Evolutionary conservation across 108 stramenopile species (phyloP).

Genomic region (Nannochloropsis oceanica): DNA sequence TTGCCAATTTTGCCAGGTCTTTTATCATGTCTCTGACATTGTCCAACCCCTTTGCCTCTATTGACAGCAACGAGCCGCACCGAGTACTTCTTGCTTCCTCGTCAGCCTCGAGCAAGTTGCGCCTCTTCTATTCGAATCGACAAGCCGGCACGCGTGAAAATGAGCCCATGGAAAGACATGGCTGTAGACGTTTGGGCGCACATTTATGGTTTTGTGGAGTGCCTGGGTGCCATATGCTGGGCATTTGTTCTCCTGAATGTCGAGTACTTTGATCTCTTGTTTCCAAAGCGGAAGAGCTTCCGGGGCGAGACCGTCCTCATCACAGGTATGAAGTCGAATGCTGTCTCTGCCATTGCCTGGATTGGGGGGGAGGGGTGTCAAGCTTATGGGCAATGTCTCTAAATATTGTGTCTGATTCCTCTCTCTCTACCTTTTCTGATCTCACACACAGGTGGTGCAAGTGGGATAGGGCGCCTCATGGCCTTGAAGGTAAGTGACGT

Average conservation of each 20-base stretch:
- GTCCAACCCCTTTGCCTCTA: too few species aligned
- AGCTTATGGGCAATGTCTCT: not conserved
- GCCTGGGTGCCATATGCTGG: not conserved
- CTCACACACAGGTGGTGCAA: not conserved
- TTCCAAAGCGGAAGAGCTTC: not conserved
- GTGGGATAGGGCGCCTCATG: conserved; percentile 27
- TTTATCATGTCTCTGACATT: too few species aligned
- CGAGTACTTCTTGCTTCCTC: too few species aligned
- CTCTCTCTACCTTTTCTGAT: not conserved
- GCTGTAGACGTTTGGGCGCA: not conserved
- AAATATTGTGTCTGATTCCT: not conserved
- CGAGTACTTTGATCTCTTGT: not conserved
- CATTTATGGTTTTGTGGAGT: not conserved
- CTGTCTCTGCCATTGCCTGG: too few species aligned
- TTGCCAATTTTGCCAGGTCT: too few species aligned
- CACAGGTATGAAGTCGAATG: conserved; percentile 10
- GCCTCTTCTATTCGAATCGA: too few species aligned
- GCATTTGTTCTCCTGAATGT: not conserved
- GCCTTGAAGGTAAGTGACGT: not conserved
- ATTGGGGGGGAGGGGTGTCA: too few species aligned
- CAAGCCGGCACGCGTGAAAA: not conserved
- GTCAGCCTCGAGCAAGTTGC: too few species aligned
- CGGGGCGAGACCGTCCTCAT: conserved; percentile 21
- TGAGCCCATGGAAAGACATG: not conserved
- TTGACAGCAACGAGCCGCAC: too few species aligned